Conservation (phyloP, 306 rosid genomes). For the Castanopsis chinensis region DNA sequence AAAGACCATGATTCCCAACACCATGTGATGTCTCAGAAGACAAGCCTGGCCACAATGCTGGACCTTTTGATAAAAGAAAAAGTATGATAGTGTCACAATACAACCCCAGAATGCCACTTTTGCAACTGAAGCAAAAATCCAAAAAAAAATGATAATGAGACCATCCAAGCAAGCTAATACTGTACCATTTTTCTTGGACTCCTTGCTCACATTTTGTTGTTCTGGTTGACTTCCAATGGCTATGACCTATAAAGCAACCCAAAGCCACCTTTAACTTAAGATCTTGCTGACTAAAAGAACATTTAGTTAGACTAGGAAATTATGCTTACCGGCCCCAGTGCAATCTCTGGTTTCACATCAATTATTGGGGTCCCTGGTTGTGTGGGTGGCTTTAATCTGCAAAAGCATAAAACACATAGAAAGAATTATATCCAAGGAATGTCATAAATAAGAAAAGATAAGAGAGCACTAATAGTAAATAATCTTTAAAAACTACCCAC, state of each 20-base stretch:
- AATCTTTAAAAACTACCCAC: slow-evolving; percentile 39
- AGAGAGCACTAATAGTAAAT: slow-evolving; percentile 8
- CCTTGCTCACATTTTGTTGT: slow-evolving; percentile 26
- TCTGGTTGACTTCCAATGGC: slow-evolving; percentile 26
- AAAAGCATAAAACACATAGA: slow-evolving; percentile 10
- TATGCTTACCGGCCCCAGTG: slow-evolving; percentile 36
- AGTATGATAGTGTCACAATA: neutral
- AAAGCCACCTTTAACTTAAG: slow-evolving; percentile 9
- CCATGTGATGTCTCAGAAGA: slow-evolving; percentile 15
- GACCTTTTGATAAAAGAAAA: slow-evolving; percentile 25
- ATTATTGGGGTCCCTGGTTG: slow-evolving; percentile 26
- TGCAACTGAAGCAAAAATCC: neutral
- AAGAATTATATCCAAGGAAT: neutral
- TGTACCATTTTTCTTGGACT: slow-evolving; percentile 43
- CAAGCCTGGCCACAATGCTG: slow-evolving; percentile 42
- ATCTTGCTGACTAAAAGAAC: neutral
- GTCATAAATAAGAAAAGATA: neutral
- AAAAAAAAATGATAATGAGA: neutral
- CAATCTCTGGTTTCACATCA: slow-evolving; percentile 34
- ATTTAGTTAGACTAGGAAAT: slow-evolving; percentile 4
- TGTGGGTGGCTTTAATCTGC: slow-evolving; percentile 35
- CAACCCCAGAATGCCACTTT: neutral
- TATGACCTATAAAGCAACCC: slow-evolving; percentile 33
- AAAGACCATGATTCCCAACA: slow-evolving; percentile 16
- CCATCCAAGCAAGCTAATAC: slow-evolving; percentile 1